Conservation (phyloP, 768 basidiomycete genomes). For the Lactarius akahatsu region DNA sequence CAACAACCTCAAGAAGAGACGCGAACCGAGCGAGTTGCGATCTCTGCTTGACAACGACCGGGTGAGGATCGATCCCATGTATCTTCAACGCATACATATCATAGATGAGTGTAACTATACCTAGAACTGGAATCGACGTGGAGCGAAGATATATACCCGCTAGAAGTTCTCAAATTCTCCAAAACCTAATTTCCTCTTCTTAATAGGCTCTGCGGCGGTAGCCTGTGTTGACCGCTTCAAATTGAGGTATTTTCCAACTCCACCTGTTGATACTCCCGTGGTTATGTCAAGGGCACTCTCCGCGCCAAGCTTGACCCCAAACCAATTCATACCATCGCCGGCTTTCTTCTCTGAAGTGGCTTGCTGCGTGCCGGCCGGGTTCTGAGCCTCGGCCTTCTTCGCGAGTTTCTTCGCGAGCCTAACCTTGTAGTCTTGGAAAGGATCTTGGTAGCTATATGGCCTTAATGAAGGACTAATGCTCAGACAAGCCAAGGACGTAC, state of each 20-base stretch:
- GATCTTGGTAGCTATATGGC: conserved; percentile 78
- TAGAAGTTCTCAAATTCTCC: conserved; percentile 90
- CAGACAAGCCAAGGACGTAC: conserved; percentile 45
- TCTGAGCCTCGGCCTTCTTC: conserved; percentile 47
- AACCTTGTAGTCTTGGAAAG: conserved; percentile 89
- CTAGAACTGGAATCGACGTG: conserved; percentile 2
- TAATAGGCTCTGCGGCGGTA: conserved; percentile 54
- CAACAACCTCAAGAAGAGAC: conserved; percentile 1
- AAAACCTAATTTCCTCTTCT: conserved; percentile 84
- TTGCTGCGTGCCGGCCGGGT: conserved; percentile 33
- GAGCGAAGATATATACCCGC: not conserved
- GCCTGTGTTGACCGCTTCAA: conserved; percentile 34
- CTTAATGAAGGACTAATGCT: not conserved
- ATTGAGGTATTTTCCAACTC: conserved; percentile 80
- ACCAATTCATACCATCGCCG: conserved; percentile 80
- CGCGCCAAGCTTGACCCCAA: conserved; percentile 77
- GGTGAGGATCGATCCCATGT: not conserved
- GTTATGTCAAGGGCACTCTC: conserved; percentile 35
- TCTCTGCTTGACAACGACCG: conserved; percentile 31
- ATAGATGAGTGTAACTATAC: conserved; percentile 19
- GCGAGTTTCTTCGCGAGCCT: conserved; percentile 79
- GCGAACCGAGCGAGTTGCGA: conserved; percentile 33
- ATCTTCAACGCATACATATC: conserved; percentile 24
- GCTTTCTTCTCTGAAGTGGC: conserved; percentile 49
- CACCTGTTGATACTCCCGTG: conserved; percentile 40